Evolutionary conservation across 176 grass and related monocot genomes (phyloP).

Genomic region (Triticum timopheevii): DNA sequence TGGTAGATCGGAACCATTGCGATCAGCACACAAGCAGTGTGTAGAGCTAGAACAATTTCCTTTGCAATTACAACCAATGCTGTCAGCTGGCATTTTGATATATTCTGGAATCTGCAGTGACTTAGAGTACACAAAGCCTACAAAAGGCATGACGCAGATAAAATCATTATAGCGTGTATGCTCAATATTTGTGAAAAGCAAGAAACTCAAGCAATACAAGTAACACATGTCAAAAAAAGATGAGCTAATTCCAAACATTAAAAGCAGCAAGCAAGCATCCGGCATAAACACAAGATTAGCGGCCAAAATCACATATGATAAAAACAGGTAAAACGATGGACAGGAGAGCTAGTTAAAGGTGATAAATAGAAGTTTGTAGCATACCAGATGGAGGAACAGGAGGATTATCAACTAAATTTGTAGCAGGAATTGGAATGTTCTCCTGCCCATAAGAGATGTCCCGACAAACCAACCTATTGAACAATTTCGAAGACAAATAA

Average conservation of each 20-base stretch:
- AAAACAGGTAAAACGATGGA: conserved; percentile 12
- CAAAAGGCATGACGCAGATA: conserved; percentile 5
- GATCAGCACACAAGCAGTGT: conserved; percentile 55
- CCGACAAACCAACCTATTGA: conserved; percentile 47
- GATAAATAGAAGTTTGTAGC: neutral
- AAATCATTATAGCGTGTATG: conserved; percentile 1
- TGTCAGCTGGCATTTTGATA: conserved; percentile 48
- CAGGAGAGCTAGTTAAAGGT: neutral
- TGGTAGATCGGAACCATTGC: conserved; percentile 63
- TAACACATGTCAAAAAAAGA: neutral
- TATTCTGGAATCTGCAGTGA: conserved; percentile 37
- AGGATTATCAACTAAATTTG: conserved; percentile 76
- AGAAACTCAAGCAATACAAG: neutral
- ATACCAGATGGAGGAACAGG: conserved; percentile 59
- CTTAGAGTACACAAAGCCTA: conserved; percentile 67
- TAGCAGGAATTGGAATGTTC: conserved; percentile 58
- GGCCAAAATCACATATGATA: conserved; percentile 6
- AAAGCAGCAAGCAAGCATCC: neutral
- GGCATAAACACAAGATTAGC: neutral
- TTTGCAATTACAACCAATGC: conserved; percentile 48
- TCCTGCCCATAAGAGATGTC: conserved; percentile 66
- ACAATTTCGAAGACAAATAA: conserved; percentile 12
- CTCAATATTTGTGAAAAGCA: neutral
- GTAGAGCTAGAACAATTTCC: conserved; percentile 57
- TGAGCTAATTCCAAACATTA: neutral